phyloP scores from a whole-genome alignment of 371 early-diverging fungal species.

The Syncephalastrum racemosum region DNA sequence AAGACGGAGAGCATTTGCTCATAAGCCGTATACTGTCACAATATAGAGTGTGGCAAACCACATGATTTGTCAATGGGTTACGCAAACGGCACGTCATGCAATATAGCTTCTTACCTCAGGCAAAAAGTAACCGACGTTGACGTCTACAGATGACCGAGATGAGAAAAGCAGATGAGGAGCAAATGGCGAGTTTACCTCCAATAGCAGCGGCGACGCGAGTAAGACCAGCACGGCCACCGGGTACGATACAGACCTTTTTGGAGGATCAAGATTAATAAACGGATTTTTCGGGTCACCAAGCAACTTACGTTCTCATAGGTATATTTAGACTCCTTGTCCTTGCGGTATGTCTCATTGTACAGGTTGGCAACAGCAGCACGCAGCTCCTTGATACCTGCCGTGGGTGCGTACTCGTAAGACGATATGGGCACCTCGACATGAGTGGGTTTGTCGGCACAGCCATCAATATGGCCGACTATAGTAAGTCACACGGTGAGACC shows the following conservation, averaged over 20 bases:
- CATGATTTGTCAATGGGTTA: neutral
- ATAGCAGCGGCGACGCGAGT: slow-evolving; percentile 51
- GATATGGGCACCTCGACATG: slow-evolving; percentile 21
- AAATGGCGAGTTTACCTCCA: slow-evolving; percentile 23
- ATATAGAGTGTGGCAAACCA: neutral
- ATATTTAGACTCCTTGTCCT: slow-evolving; percentile 39
- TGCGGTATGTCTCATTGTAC: slow-evolving; percentile 50
- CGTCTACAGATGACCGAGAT: too few species aligned
- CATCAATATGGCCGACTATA: slow-evolving; percentile 42
- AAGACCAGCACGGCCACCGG: slow-evolving; percentile 55
- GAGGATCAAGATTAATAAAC: neutral
- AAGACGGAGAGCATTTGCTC: slow-evolving; percentile 49
- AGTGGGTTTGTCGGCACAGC: slow-evolving; percentile 36
- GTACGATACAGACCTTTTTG: slow-evolving; percentile 45
- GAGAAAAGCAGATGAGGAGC: too few species aligned
- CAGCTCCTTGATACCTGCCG: slow-evolving; percentile 42
- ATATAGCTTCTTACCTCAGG: slow-evolving; percentile 32
- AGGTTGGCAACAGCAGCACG: slow-evolving; percentile 47
- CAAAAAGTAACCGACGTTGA: slow-evolving; percentile 54
- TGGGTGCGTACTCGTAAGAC: slow-evolving; percentile 43
- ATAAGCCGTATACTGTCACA: slow-evolving; percentile 42
- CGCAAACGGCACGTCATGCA: neutral
- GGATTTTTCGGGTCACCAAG: too few species aligned
- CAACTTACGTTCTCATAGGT: slow-evolving; percentile 45
- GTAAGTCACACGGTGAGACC: too few species aligned